A percentile compares a stretch with the other conserved stretches of the same genome.
Conservation (phyloP, 352 stramenopile species). For the Phytophthora tubulina region DNA sequence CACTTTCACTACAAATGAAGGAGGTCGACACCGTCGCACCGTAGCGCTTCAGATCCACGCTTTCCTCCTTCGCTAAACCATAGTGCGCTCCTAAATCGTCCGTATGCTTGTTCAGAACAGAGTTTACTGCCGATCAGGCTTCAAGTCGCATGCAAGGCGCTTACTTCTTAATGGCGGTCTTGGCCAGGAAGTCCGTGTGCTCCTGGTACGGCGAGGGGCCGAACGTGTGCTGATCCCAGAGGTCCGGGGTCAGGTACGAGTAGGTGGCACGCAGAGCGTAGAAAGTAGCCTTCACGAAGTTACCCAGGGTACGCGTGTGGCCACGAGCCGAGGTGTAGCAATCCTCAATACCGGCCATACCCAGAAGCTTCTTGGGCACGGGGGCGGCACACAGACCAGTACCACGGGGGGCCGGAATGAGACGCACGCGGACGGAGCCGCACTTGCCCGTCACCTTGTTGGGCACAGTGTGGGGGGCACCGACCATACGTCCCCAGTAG, state of each 20-base stretch:
- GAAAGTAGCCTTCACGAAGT: conserved; percentile 99
- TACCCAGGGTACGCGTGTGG: conserved; percentile 99
- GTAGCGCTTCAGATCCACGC: conserved; percentile 88
- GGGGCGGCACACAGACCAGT: conserved; percentile 98
- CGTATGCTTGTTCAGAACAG: conserved; percentile 40
- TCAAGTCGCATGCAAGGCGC: conserved; percentile 13
- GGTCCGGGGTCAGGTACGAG: conserved; percentile 98
- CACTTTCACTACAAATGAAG: conserved; percentile 58
- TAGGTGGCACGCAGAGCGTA: conserved; percentile 98
- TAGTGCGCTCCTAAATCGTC: conserved; percentile 37
- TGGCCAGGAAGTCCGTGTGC: conserved; percentile 99
- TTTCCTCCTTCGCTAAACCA: conserved; percentile 65
- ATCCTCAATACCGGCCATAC: conserved; percentile 99
- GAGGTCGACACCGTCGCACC: conserved; percentile 92
- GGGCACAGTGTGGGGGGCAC: conserved; percentile 96
- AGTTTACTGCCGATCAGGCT: conserved; percentile 37
- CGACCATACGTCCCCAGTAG: conserved; percentile 98
- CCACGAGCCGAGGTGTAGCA: conserved; percentile 97
- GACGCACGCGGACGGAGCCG: conserved; percentile 98
- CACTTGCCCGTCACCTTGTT: conserved; percentile 99
- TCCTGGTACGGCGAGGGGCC: conserved; percentile 97
- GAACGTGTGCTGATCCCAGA: conserved; percentile 98
- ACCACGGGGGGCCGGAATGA: conserved; percentile 99
- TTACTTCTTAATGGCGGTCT: conserved; percentile 95
- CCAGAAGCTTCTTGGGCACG: conserved; percentile 98